Evolutionary conservation across 192 early-diverging fungal species (phyloP).

Genomic region (Ambispora gerdemannii): DNA sequence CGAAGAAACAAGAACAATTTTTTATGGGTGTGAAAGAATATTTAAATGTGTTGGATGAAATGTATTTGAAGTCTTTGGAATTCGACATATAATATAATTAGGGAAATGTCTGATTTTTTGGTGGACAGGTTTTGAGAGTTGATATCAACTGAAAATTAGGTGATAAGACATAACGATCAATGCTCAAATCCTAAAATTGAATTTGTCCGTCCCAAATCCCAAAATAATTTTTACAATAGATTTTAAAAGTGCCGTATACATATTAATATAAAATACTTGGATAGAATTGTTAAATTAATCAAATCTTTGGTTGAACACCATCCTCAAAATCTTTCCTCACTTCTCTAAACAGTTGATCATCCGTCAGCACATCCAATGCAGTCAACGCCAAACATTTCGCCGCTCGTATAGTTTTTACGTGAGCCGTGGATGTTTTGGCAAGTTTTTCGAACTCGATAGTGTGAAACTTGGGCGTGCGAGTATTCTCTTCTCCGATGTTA

Average conservation of each 20-base stretch:
- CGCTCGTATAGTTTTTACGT: constrained; percentile 51
- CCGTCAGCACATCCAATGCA: constrained; percentile 48
- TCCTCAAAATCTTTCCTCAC: constrained; percentile 42
- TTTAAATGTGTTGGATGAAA: constrained; percentile 19
- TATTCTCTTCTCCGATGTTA: constrained; percentile 44
- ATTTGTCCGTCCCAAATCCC: too few species aligned
- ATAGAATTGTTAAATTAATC: too few species aligned
- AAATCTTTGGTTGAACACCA: neutral
- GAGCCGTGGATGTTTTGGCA: constrained; percentile 57
- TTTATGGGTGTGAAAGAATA: constrained; percentile 13
- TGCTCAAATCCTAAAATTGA: too few species aligned
- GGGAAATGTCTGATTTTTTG: too few species aligned
- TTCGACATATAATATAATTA: too few species aligned
- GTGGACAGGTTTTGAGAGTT: too few species aligned
- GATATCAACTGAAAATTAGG: too few species aligned
- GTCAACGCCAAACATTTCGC: constrained; percentile 51
- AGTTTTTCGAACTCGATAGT: constrained; percentile 58
- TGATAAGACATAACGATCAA: too few species aligned
- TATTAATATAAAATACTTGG: too few species aligned
- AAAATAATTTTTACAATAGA: too few species aligned
- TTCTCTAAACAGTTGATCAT: constrained; percentile 44
- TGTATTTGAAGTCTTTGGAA: too few species aligned
- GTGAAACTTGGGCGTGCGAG: constrained; percentile 52
- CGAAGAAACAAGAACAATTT: constrained; percentile 9
- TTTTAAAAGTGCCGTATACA: too few species aligned